These are phyloP conservation scores for Solioccasus polychromus DNA, from an alignment of 768 basidiomycete species.

Conservation along the genomic window DNA sequence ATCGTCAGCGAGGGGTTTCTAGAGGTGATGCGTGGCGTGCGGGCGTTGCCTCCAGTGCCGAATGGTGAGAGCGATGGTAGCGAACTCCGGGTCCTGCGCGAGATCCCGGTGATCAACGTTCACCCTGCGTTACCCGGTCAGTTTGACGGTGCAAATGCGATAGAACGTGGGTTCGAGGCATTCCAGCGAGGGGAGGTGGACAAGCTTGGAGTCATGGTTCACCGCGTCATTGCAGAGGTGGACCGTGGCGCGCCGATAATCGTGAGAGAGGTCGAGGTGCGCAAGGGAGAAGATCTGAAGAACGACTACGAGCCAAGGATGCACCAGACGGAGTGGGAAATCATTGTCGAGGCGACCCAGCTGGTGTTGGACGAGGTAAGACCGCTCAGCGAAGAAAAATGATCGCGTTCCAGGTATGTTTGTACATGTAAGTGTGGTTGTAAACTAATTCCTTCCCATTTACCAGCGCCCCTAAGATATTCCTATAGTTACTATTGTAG, in stretches of 20 bases:
- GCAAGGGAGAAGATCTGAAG: slow-evolving; percentile 69
- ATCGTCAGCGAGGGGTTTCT: slow-evolving; percentile 83
- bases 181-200: slow-evolving; percentile 80
- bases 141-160: slow-evolving; percentile 95
- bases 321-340: slow-evolving; percentile 82
- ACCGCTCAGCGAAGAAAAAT: slow-evolving; percentile 10
- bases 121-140: slow-evolving; percentile 94
- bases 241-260: slow-evolving; percentile 89
- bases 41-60: slow-evolving; percentile 25
- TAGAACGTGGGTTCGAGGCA: slow-evolving; percentile 85
- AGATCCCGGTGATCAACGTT: slow-evolving; percentile 88
- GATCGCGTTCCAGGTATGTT: slow-evolving; percentile 4
- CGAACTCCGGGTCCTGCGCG: slow-evolving; percentile 14
- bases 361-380: slow-evolving; percentile 59
- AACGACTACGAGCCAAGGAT: slow-evolving; percentile 65
- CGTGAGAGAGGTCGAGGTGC: slow-evolving; percentile 73
- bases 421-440: background rate
- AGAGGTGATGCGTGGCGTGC: slow-evolving; percentile 49
- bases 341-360: slow-evolving; percentile 84
- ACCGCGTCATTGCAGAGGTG: slow-evolving; percentile 89
- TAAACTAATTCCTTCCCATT: slow-evolving; percentile 19
- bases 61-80: slow-evolving; percentile 31
- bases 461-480: slow-evolving; percentile 19
- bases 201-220: slow-evolving; percentile 87
- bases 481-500: slow-evolving; percentile 7